A percentile compares a stretch with the other conserved stretches of the same genome.
phyloP scores from a whole-genome alignment of 257 asterid genomes.

The Nicotiana paniculata region DNA sequence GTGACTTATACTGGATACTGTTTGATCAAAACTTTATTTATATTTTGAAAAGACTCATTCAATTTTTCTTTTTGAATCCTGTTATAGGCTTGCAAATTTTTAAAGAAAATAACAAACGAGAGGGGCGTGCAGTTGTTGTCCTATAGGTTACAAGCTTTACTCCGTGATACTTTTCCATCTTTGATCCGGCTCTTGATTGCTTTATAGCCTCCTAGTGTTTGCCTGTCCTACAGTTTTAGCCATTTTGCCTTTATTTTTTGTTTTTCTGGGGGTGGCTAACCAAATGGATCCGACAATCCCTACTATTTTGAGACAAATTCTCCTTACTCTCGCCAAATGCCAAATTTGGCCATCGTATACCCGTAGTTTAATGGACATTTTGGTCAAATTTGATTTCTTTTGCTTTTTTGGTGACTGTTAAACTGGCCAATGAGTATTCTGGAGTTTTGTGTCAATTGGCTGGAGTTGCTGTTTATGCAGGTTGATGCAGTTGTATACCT shows the following conservation, averaged over 20 bases:
- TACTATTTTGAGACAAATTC: not conserved
- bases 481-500: constrained; percentile 18
- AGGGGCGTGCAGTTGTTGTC: not conserved
- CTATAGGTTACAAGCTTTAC: not conserved
- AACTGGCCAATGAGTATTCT: not conserved
- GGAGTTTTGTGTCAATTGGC: not conserved
- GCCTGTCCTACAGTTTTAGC: not conserved
- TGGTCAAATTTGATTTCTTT: not conserved
- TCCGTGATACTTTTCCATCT: not conserved
- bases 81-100: not conserved
- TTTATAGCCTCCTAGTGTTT: not conserved
- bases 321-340: not conserved
- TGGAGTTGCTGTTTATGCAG: not conserved
- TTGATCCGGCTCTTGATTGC: not conserved
- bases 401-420: not conserved
- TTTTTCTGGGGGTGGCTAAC: not conserved
- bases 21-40: too few relatives aligned
- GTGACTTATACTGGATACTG: not conserved
- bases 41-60: not conserved
- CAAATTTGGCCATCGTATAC: not conserved
- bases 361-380: not conserved
- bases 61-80: not conserved
- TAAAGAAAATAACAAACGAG: not conserved
- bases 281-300: not conserved
- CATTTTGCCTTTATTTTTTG: not conserved